Conservation (phyloP, 2,329 filamentous ascomycete species). For the Colletotrichum sidae region DNA sequence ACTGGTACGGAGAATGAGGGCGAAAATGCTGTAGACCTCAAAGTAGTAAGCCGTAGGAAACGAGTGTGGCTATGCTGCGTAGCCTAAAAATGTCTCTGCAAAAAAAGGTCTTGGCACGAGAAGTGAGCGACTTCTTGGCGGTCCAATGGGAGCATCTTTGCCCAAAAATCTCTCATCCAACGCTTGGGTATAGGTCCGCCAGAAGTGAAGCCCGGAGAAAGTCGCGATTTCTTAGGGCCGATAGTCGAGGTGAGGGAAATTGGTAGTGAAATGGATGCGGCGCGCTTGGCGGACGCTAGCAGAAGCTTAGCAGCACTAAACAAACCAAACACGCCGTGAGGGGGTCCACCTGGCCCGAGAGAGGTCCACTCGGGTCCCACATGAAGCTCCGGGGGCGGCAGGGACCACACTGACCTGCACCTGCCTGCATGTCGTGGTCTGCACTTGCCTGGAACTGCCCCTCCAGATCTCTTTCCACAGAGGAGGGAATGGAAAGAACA, state of each 20-base stretch:
- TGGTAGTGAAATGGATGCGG: constrained; percentile 33
- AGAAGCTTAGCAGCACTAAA: constrained; percentile 37
- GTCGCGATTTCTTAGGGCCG: constrained; percentile 32
- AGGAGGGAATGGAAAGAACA: neutral
- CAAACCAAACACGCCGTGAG: constrained; percentile 27
- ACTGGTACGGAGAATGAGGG: neutral
- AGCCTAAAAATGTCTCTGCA: neutral
- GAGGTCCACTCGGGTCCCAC: neutral
- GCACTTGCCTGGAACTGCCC: too few relatives aligned
- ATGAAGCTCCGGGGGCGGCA: too few relatives aligned
- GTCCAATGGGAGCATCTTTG: constrained; percentile 27
- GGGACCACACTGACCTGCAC: neutral
- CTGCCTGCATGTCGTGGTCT: too few relatives aligned
- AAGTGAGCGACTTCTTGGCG: constrained; percentile 29
- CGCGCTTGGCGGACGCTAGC: constrained; percentile 32
- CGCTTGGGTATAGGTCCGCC: neutral
- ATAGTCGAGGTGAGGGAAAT: constrained; percentile 12
- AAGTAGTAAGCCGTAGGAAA: neutral
- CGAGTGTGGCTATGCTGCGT: constrained; percentile 15
- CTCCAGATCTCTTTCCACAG: too few relatives aligned
- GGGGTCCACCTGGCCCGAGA: neutral
- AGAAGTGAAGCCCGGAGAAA: constrained; percentile 12
- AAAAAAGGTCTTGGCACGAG: constrained; percentile 17
- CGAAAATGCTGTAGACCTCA: neutral
- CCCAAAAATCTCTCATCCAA: constrained; percentile 26